These are phyloP conservation scores for Diaporthe sp. DNA, from an alignment of 2,329 filamentous ascomycete genomes.

Conservation along the genomic window DNA sequence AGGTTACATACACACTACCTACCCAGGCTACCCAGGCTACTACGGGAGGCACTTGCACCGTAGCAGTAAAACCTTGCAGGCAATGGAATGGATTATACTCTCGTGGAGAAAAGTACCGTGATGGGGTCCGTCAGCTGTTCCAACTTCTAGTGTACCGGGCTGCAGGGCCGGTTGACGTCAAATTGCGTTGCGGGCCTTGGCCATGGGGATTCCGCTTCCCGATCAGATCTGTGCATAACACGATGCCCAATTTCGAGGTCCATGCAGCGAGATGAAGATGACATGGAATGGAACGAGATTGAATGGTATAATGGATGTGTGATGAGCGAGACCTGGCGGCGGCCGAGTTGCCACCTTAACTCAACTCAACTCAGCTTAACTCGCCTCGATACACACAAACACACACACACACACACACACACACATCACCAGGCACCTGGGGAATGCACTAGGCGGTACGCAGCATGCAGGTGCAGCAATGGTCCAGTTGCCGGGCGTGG, in stretches of 20 bases:
- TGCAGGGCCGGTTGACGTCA: constrained; percentile 24
- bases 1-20: not conserved
- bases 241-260: constrained; percentile 8
- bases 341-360: not conserved
- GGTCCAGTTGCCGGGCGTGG: no score
- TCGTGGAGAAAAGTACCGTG: no score
- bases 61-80: not conserved
- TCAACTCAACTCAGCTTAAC: no score
- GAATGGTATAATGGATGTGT: not conserved
- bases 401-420: no score
- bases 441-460: not conserved
- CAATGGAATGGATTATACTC: not conserved
- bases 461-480: not conserved
- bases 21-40: not conserved
- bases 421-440: not conserved
- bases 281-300: not conserved
- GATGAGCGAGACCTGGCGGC: not conserved
- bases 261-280: not conserved
- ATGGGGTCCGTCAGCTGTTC: no score
- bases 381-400: not conserved
- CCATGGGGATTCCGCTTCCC: constrained; percentile 3
- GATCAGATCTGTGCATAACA: constrained; percentile 15
- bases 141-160: constrained; percentile 12
- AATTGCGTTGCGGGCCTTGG: not conserved
- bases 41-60: not conserved